Percentiles rank a stretch among this genome's conserved stretches.
phyloP scores from a whole-genome alignment of 345 rosid species.

The Pistacia integerrima region DNA sequence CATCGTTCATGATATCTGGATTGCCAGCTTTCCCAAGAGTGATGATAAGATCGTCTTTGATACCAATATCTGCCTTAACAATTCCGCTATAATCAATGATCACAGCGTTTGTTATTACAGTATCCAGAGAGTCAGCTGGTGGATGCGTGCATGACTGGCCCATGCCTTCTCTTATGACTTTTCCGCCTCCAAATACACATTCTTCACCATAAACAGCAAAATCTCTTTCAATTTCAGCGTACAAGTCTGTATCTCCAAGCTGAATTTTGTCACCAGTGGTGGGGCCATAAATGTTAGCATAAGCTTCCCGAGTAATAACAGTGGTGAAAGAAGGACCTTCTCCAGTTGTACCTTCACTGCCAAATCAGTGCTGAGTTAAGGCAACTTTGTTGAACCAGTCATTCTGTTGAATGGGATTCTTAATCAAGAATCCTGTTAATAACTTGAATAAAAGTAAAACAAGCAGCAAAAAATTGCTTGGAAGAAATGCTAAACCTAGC shows the following conservation, averaged over 20 bases:
- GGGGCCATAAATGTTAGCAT: slow-evolving; percentile 94
- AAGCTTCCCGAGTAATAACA: slow-evolving; percentile 61
- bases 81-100: slow-evolving; percentile 86
- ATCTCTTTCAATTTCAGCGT: slow-evolving; percentile 84
- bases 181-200: slow-evolving; percentile 97
- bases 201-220: slow-evolving; percentile 88
- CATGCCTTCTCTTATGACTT: slow-evolving; percentile 98
- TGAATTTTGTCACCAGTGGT: slow-evolving; percentile 86
- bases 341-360: slow-evolving; percentile 75
- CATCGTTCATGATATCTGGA: slow-evolving; percentile 77
- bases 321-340: slow-evolving; percentile 55
- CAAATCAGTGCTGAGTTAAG: slow-evolving; percentile 32
- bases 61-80: slow-evolving; percentile 91
- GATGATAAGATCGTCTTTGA: slow-evolving; percentile 59
- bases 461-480: slow-evolving; percentile 21
- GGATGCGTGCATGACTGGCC: slow-evolving; percentile 71
- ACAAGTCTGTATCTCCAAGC: slow-evolving; percentile 87
- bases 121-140: slow-evolving; percentile 60
- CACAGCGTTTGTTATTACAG: slow-evolving; percentile 82
- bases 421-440: slow-evolving; percentile 14
- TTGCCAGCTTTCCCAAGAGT: slow-evolving; percentile 93
- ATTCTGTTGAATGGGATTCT: neutral
- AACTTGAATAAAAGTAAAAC: slow-evolving; percentile 11
- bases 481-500: slow-evolving; percentile 57
- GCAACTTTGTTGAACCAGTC: slow-evolving; percentile 5